Percentiles rank a stretch among this genome's conserved stretches.
These are phyloP conservation scores for Hamigera avellanea DNA, from an alignment of 495 filamentous ascomycete species.

Conservation along the genomic window DNA sequence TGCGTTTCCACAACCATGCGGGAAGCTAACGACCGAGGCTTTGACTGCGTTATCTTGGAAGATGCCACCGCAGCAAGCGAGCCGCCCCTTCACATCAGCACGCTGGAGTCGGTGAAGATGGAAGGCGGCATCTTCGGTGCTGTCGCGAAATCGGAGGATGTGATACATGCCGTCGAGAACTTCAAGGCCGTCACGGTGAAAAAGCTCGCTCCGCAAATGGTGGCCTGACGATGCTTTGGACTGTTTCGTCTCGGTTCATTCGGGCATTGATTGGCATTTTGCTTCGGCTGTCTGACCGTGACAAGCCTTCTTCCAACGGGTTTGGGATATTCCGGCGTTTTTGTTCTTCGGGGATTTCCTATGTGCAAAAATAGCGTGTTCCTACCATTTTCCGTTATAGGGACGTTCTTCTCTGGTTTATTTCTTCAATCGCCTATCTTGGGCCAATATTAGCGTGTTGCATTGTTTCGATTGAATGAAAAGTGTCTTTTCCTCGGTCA, in stretches of 20 bases:
- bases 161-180: slow-evolving; percentile 35
- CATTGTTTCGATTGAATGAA: too few species aligned
- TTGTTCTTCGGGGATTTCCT: neutral
- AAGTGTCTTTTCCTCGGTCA: too few species aligned
- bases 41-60: slow-evolving; percentile 50
- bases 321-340: too few species aligned
- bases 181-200: slow-evolving; percentile 33
- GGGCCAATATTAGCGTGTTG: too few species aligned
- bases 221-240: slow-evolving; percentile 12
- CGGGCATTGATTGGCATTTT: neutral
- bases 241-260: slow-evolving; percentile 2
- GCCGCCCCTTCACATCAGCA: slow-evolving; percentile 33
- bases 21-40: slow-evolving; percentile 64
- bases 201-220: slow-evolving; percentile 33
- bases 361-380: slow-evolving; percentile 5
- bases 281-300: neutral
- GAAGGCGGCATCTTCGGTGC: slow-evolving; percentile 51
- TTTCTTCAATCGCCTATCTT: slow-evolving; percentile 1
- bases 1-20: slow-evolving; percentile 59
- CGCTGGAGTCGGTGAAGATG: slow-evolving; percentile 41
- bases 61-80: slow-evolving; percentile 43
- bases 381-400: slow-evolving; percentile 2
- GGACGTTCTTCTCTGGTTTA: slow-evolving; percentile 2
- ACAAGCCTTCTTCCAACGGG: neutral
- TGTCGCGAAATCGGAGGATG: slow-evolving; percentile 34